A percentile compares a stretch with the other conserved stretches of the same genome.
These are phyloP conservation scores for Candida jianshihensis DNA, from an alignment of 805 yeast species.

Conservation along the genomic window DNA sequence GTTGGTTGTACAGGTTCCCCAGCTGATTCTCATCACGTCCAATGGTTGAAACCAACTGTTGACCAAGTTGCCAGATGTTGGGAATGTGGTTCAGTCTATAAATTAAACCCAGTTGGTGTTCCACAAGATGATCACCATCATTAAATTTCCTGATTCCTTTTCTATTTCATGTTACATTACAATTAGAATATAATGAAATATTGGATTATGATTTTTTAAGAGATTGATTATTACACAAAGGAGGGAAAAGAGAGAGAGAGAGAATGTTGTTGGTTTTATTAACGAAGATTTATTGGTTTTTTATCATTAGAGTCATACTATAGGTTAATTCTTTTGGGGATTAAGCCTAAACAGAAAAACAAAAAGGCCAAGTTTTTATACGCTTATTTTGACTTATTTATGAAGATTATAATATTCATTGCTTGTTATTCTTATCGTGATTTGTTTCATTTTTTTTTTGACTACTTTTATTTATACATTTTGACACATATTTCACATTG, in stretches of 20 bases:
- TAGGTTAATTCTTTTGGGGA: neutral
- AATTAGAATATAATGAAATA: no score
- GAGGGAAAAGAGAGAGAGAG: neutral
- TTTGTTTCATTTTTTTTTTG: neutral
- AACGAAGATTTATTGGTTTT: neutral
- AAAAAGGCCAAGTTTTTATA: no score
- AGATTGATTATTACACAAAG: no score
- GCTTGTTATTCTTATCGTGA: no score
- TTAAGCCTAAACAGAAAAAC: neutral
- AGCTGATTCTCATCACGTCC: slow-evolving; percentile 82
- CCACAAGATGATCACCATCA: slow-evolving; percentile 49
- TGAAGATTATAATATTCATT: no score
- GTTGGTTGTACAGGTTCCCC: slow-evolving; percentile 98
- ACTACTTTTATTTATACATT: neutral
- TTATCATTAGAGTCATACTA: neutral
- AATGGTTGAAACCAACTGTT: slow-evolving; percentile 87
- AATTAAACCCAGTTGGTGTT: slow-evolving; percentile 81
- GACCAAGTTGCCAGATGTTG: slow-evolving; percentile 90
- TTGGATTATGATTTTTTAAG: no score
- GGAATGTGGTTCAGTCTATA: slow-evolving; percentile 97
- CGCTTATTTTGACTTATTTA: no score
- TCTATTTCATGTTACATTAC: no score
- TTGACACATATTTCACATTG: neutral
- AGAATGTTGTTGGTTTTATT: neutral
- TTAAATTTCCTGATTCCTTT: slow-evolving; percentile 4